A percentile compares a stretch with the other conserved stretches of the same genome.
phyloP scores from a whole-genome alignment of 345 rosid species.

The Populus ilicifolia region DNA sequence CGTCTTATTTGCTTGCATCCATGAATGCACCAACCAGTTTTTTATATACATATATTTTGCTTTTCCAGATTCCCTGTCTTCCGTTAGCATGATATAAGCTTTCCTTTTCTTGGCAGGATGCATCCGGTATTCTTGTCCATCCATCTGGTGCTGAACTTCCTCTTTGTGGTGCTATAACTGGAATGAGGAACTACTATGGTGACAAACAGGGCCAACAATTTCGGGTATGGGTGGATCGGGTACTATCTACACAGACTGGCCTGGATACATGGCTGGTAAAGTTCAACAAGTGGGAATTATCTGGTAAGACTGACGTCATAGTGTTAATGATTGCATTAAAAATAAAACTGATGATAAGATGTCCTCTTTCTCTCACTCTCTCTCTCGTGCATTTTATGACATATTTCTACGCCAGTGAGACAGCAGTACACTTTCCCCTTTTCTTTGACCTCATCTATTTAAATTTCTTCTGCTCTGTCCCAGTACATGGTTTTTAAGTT shows the following conservation, averaged over 20 bases:
- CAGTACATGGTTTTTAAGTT: not conserved
- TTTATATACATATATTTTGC: not conserved
- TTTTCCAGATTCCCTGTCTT: not conserved
- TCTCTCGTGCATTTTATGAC: not conserved
- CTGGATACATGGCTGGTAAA: conserved; percentile 66
- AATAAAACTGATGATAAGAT: not conserved
- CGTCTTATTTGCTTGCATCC: not conserved
- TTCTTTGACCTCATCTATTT: not conserved
- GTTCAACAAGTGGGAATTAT: conserved; percentile 72
- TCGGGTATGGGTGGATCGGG: conserved; percentile 80
- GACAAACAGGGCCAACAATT: conserved; percentile 72
- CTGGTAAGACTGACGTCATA: conserved; percentile 40
- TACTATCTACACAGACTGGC: conserved; percentile 49
- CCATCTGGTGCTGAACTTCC: conserved; percentile 71
- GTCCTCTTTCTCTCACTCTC: not conserved
- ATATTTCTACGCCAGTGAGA: not conserved
- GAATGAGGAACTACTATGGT: conserved; percentile 52
- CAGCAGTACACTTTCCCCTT: not conserved
- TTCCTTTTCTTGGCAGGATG: conserved; percentile 44
- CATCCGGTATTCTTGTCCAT: conserved; percentile 50
- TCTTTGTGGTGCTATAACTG: conserved; percentile 47
- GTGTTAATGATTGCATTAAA: not conserved
- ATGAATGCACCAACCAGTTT: not conserved
- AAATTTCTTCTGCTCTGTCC: not conserved
- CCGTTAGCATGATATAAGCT: not conserved